These are phyloP conservation scores for Trypethelium eluteriae DNA, from an alignment of 495 filamentous ascomycete genomes.

Conservation along the genomic window DNA sequence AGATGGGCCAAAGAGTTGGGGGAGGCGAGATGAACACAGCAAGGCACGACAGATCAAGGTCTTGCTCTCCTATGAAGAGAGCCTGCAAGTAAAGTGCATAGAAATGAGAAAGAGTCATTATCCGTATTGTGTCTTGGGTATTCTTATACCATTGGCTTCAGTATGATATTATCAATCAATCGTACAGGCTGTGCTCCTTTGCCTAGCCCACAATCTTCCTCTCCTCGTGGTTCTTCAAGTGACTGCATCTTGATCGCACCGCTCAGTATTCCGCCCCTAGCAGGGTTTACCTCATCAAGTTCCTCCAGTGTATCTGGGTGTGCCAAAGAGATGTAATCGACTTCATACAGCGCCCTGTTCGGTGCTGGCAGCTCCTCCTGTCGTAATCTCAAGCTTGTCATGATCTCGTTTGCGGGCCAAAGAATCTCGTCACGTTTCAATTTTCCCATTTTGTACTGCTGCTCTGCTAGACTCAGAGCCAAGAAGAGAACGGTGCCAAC, in stretches of 20 bases:
- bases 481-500: conserved; percentile 64
- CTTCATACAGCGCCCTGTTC: conserved; percentile 63
- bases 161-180: conserved; percentile 88
- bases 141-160: conserved; percentile 24
- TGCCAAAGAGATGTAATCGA: conserved; percentile 85
- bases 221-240: conserved; percentile 56
- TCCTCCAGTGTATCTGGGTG: conserved; percentile 77
- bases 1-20: neutral
- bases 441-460: conserved; percentile 52
- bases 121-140: neutral
- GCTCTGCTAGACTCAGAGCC: conserved; percentile 63
- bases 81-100: no score
- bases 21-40: neutral
- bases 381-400: conserved; percentile 44
- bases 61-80: neutral
- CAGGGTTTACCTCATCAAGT: conserved; percentile 51
- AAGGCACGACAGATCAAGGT: neutral
- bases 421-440: conserved; percentile 56
- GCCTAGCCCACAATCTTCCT: conserved; percentile 63
- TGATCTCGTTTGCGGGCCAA: conserved; percentile 52
- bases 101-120: neutral
- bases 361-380: conserved; percentile 56
- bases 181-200: conserved; percentile 66
- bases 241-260: conserved; percentile 85
- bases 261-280: conserved; percentile 72